Base-by-base conservation (phyloP, 768 basidiomycete species). In the Dioszegia crocea region DNA sequence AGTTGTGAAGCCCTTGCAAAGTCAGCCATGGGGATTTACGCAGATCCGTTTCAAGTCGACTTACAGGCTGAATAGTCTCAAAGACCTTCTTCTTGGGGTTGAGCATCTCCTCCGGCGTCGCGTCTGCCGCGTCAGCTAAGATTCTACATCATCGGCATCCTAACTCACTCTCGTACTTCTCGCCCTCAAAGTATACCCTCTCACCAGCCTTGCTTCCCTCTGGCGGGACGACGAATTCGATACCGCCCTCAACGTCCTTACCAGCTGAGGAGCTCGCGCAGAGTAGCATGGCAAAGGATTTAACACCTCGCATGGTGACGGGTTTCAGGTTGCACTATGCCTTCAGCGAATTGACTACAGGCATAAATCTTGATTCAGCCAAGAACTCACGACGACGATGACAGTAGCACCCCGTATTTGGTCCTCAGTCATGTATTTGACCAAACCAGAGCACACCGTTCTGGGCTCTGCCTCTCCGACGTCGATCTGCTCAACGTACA, bases 81-180 rank as follows among this genome's bases (percentile, higher is more conserved):
- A 97, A 99, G 30, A 98, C 89, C 80, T 98, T 99, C 81, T 96
- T 98, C 80, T 98, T 99, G 12, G 96, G 96, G 78, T 97, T 97
- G 57, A 99, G 81, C 70, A 93, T 91, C 6, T 87, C 71, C 23
- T 94, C 79, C 0, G 92, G 88, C 4, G 56, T 67, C 30, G 70
- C 73, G 51, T 73, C 78, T 78, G 82, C 0, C 82, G 81, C 87
- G 50, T 48, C 10, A 43, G 56, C 38, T 27, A 26, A 5, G 16
- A 23, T 9, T 8, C 47, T 19, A 4, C 39, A 14, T 12, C 14
- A 39, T 11, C 19, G 2, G 27, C 12, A 14, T 48, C 19, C 54
- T 38, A 41, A 27, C 56, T 48, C 67, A 91, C 88, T 82, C 78
- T 91, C 88, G 72, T 84, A 93, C 64, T 89, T 86, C 21, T 84